Percentiles rank a stretch among this genome's conserved stretches.
Conservation (phyloP, 805 yeast species). For the Cephaloascus fragrans region DNA sequence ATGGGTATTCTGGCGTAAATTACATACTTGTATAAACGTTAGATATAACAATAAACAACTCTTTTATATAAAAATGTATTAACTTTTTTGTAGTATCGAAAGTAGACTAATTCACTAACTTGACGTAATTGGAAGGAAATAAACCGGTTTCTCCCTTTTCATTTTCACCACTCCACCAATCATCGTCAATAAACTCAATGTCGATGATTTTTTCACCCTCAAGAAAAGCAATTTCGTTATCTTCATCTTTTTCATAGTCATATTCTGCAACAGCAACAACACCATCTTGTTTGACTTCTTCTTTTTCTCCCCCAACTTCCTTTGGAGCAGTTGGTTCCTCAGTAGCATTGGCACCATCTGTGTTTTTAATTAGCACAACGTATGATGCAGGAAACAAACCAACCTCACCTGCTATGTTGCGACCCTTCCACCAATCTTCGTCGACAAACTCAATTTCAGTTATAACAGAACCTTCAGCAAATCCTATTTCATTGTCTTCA, state of each 20-base stretch:
- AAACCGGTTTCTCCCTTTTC: conserved; percentile 67
- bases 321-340: conserved; percentile 8
- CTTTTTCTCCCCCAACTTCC: conserved; percentile 9
- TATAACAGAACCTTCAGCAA: conserved; percentile 58
- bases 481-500: conserved; percentile 67
- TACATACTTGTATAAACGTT: too few species aligned
- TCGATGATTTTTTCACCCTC: conserved; percentile 79
- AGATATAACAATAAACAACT: too few species aligned
- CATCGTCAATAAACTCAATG: conserved; percentile 85
- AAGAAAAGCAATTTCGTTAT: conserved; percentile 75
- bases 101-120: conserved; percentile 8
- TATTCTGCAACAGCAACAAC: conserved; percentile 56
- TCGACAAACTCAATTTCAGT: conserved; percentile 61
- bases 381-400: conserved; percentile 53
- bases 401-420: conserved; percentile 27
- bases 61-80: too few species aligned
- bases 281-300: conserved; percentile 12
- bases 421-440: conserved; percentile 64
- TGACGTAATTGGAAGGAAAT: conserved; percentile 88
- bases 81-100: too few species aligned
- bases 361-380: conserved; percentile 26
- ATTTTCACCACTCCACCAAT: conserved; percentile 93
- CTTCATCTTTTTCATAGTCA: conserved; percentile 87
- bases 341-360: conserved; percentile 6
- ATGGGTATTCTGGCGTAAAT: too few species aligned